These are phyloP conservation scores for Xylaria scruposa DNA, from an alignment of 495 filamentous ascomycete species.

Conservation along the genomic window DNA sequence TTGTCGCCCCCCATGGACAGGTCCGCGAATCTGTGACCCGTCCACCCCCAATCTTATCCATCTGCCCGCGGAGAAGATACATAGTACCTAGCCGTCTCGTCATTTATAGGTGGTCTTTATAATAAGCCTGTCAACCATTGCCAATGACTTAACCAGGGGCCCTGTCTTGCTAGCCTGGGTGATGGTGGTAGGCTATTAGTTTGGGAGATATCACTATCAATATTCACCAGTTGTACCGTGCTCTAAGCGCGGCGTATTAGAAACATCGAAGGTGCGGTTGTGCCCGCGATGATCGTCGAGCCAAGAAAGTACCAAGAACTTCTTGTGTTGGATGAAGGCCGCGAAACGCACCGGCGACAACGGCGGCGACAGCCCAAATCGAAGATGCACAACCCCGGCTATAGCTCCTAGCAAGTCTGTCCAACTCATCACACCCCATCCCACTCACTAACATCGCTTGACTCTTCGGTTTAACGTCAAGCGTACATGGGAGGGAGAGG, in stretches of 20 bases:
- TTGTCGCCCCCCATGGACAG: slow-evolving; percentile 14
- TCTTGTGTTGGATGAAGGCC: background rate
- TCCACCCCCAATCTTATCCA: slow-evolving; percentile 24
- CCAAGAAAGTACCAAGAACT: slow-evolving; percentile 28
- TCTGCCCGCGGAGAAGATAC: slow-evolving; percentile 24
- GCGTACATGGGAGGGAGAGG: background rate
- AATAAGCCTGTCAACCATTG: slow-evolving; percentile 3
- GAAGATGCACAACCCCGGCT: slow-evolving; percentile 22
- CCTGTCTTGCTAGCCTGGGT: slow-evolving; percentile 13
- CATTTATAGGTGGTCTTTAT: slow-evolving; percentile 16
- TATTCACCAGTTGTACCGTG: slow-evolving; percentile 6
- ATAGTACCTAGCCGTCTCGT: slow-evolving; percentile 7
- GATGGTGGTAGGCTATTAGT: slow-evolving; percentile 3
- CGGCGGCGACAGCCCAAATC: slow-evolving; percentile 26
- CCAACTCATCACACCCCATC: slow-evolving; percentile 25
- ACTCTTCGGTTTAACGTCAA: slow-evolving; percentile 1
- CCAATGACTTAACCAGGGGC: slow-evolving; percentile 1
- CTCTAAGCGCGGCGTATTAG: slow-evolving; percentile 15
- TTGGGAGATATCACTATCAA: slow-evolving; percentile 6
- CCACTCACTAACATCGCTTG: slow-evolving; percentile 19
- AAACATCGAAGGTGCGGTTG: slow-evolving; percentile 7
- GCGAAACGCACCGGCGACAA: slow-evolving; percentile 17
- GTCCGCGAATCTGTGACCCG: slow-evolving; percentile 18
- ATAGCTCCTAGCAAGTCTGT: slow-evolving; percentile 14
- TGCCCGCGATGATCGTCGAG: slow-evolving; percentile 16